Base-by-base conservation (phyloP, 1,139 yeast species). In the Pichia sp. region DNA sequence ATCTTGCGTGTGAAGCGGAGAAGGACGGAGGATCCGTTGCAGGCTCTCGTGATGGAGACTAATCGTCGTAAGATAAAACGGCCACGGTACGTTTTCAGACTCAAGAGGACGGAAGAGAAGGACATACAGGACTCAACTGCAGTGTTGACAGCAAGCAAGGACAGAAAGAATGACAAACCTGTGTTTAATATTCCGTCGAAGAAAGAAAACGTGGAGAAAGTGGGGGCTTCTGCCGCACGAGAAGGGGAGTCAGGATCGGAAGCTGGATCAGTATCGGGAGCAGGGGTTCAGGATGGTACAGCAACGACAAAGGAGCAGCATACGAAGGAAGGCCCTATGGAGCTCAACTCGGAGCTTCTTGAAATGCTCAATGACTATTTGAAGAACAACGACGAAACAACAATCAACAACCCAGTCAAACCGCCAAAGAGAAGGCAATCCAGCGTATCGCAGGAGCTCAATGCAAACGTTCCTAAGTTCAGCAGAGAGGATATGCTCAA, bases 1-100 rank as follows among this genome's bases (percentile, higher is more conserved):
- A 75, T 87, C 19, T 82, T 90, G 51, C 77, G 97, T 57, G 87
- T 92, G 68, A 92, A 92, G 71, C 78, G 98, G 59, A 85, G 87
- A 66, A 77, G 96, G 58, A 84, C 83, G 54, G 95, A 89, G 64
- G 96, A 88, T 61, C 96, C 97, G 1, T 76, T 92, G 30, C 90
- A 87, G 62, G 96, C 97, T 0, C 76, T 92, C 61, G 58, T 67
- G 10, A 52, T 67, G 47, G 69, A 67, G 29, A 57, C 61, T 7
- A 56, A 57, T 5, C 57, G 57, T 30, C 54, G 61, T 15, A 56
- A 54, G 15, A 51, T 58, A 38, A 61, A 60, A 49, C 77, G 78
- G 53, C 62, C 69, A 56, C 56, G 69, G 59, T 62, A 67, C 70
- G 77, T 83, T 46, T 87, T 84, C 72, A 80, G 78, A 58, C 72